phyloP scores from a whole-genome alignment of 345 rosid species.

The Populus deltoides region DNA sequence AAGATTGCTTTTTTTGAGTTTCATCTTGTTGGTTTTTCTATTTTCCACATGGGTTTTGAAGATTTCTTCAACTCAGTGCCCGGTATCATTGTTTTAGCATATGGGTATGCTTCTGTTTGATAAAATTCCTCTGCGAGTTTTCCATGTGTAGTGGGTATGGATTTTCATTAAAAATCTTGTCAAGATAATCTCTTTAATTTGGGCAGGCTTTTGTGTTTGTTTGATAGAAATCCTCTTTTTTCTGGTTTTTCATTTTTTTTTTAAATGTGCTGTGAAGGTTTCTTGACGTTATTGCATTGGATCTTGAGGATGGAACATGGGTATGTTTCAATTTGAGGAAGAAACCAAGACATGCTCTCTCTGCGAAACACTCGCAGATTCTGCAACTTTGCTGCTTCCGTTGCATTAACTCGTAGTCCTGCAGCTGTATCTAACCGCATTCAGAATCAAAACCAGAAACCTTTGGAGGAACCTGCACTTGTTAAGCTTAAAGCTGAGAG shows the following conservation, averaged over 20 bases:
- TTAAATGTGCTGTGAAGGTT: slow-evolving; percentile 14
- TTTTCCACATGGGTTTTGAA: neutral
- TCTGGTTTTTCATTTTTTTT: neutral
- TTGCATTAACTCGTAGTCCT: slow-evolving; percentile 25
- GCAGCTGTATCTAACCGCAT: slow-evolving; percentile 16
- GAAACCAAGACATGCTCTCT: slow-evolving; percentile 54
- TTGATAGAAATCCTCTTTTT: neutral
- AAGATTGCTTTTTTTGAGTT: neutral
- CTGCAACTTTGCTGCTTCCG: slow-evolving; percentile 35
- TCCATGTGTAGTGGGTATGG: neutral
- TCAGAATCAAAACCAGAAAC: slow-evolving; percentile 20
- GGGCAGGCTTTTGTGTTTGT: neutral
- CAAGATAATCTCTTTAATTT: neutral
- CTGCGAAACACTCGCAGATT: slow-evolving; percentile 58
- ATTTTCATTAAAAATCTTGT: neutral
- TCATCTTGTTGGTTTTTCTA: neutral
- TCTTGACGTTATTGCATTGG: neutral
- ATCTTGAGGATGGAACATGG: slow-evolving; percentile 24
- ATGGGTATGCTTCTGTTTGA: neutral
- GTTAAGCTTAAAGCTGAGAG: slow-evolving; percentile 69
- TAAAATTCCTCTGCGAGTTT: neutral
- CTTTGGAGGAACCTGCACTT: slow-evolving; percentile 62
- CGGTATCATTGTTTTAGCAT: neutral
- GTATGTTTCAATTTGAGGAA: slow-evolving; percentile 44
- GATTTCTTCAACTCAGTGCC: neutral